These are phyloP conservation scores for Ceratocystis diversiconidia DNA, from an alignment of 2,329 filamentous ascomycete species.

Conservation along the genomic window DNA sequence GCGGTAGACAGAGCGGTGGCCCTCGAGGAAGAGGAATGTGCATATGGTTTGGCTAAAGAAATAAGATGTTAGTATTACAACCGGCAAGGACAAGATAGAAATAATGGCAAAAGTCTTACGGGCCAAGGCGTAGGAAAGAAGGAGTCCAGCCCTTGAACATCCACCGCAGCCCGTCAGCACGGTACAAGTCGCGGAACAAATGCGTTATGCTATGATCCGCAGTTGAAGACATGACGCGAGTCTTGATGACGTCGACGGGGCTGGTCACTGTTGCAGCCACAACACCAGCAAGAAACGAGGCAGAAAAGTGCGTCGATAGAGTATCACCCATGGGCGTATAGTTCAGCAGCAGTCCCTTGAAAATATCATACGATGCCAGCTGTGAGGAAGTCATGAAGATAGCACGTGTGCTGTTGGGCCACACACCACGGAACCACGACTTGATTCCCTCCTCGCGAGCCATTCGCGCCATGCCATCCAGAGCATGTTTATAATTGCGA, in stretches of 20 bases:
- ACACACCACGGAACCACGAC: slow-evolving; percentile 70
- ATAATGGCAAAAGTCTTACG: slow-evolving; percentile 31
- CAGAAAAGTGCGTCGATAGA: slow-evolving; percentile 63
- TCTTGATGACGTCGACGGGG: slow-evolving; percentile 82
- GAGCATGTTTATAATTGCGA: slow-evolving; percentile 76
- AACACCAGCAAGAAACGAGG: slow-evolving; percentile 64
- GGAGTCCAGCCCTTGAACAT: slow-evolving; percentile 86
- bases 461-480: slow-evolving; percentile 80
- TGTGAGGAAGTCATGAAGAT: slow-evolving; percentile 81
- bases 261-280: slow-evolving; percentile 75
- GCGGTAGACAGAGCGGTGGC: slow-evolving; percentile 67
- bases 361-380: slow-evolving; percentile 70
- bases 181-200: slow-evolving; percentile 53
- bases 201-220: slow-evolving; percentile 37
- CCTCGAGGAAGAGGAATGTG: slow-evolving; percentile 75
- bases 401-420: slow-evolving; percentile 67
- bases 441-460: slow-evolving; percentile 63
- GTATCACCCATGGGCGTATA: slow-evolving; percentile 55
- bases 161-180: slow-evolving; percentile 60
- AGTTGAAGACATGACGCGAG: slow-evolving; percentile 62
- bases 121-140: slow-evolving; percentile 51
- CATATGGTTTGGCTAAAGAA: slow-evolving; percentile 59
- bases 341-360: slow-evolving; percentile 56
- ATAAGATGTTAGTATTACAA: not conserved
- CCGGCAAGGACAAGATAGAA: not conserved